phyloP scores from a whole-genome alignment of 257 asterid genomes.

The Parsonsia alboflavescens region DNA sequence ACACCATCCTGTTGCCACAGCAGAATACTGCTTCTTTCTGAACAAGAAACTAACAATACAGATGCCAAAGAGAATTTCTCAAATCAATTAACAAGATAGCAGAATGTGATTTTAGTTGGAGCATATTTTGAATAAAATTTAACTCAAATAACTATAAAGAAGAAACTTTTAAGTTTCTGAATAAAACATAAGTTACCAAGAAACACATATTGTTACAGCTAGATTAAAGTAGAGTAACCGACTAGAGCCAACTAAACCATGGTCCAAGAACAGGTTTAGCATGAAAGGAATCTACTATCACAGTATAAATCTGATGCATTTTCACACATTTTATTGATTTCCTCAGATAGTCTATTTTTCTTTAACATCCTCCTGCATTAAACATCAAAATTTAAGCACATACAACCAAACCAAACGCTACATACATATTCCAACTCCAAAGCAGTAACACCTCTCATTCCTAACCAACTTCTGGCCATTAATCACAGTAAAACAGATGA shows the following conservation, averaged over 20 bases:
- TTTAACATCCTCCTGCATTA: not conserved
- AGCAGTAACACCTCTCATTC: not conserved
- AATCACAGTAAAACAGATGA: not conserved
- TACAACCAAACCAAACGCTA: not conserved
- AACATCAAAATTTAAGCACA: not conserved
- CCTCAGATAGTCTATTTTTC: not conserved
- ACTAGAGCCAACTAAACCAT: not conserved
- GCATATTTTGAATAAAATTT: not conserved
- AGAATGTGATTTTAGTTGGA: not conserved
- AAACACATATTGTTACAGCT: not conserved
- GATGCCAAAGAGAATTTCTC: not conserved
- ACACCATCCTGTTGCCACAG: not conserved
- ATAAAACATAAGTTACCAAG: too few relatives aligned
- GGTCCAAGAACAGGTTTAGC: not conserved
- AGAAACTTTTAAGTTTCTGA: too few relatives aligned
- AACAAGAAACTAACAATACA: not conserved
- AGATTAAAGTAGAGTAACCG: not conserved
- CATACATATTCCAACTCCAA: not conserved
- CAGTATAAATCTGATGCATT: not conserved
- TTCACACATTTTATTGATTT: not conserved
- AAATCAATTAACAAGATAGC: not conserved
- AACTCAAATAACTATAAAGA: not conserved
- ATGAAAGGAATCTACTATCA: not conserved
- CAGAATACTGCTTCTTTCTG: not conserved
- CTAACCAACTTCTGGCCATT: too few relatives aligned